Evolutionary conservation across 208 protist species (phyloP).

Genomic region (Vickermania ingenoplastis): DNA sequence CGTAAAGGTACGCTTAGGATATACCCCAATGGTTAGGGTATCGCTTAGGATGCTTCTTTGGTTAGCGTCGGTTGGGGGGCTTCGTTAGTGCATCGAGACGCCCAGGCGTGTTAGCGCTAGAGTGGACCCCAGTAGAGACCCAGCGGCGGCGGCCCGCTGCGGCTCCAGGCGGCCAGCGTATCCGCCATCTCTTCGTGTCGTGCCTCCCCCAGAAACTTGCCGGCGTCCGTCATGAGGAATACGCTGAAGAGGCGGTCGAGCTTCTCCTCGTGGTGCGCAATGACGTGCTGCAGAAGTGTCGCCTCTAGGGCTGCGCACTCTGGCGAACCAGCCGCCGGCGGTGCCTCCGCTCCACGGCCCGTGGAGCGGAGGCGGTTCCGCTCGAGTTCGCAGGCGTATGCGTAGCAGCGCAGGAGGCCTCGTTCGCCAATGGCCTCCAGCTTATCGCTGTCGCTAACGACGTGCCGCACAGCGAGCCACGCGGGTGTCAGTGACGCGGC

Average conservation of each 20-base stretch:
- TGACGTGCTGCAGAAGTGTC: slow-evolving; percentile 36
- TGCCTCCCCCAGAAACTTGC: slow-evolving; percentile 41
- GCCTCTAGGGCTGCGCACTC: slow-evolving; percentile 10
- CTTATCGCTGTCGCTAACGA: slow-evolving; percentile 81
- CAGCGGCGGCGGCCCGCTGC: slow-evolving; percentile 28
- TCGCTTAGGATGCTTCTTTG: no score
- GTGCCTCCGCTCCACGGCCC: slow-evolving; percentile 2
- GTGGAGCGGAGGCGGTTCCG: not conserved
- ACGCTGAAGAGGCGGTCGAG: slow-evolving; percentile 27
- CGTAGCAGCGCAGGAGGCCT: slow-evolving; percentile 65
- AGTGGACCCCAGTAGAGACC: slow-evolving; percentile 24
- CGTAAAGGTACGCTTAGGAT: no score
- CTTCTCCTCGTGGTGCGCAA: slow-evolving; percentile 67
- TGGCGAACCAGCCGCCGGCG: not conserved
- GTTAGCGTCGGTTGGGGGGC: no score
- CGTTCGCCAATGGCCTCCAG: slow-evolving; percentile 66
- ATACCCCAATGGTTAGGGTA: no score
- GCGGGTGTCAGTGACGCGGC: slow-evolving; percentile 21
- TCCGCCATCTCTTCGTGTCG: slow-evolving; percentile 43
- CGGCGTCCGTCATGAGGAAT: slow-evolving; percentile 57
- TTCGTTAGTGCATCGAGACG: no score
- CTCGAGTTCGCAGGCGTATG: slow-evolving; percentile 28
- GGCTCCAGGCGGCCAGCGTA: slow-evolving; percentile 37
- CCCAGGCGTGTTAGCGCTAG: no score
- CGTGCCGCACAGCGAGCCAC: slow-evolving; percentile 58